Conservation (phyloP, 768 basidiomycete species). For the Podaxis sp. region DNA sequence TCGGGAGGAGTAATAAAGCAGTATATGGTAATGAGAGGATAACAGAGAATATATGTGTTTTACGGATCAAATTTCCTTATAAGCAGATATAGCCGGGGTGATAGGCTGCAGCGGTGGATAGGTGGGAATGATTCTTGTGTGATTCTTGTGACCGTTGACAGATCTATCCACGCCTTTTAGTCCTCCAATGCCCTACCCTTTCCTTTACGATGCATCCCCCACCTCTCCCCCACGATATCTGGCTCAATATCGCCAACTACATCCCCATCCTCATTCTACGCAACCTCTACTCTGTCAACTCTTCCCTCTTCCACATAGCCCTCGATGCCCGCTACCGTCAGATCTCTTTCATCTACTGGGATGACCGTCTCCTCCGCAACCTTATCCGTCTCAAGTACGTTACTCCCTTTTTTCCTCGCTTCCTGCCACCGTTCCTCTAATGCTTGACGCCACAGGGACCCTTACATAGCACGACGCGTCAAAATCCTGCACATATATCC, state of each 20-base stretch:
- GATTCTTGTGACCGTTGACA: not conserved
- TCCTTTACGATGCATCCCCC: not conserved
- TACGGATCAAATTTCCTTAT: too few relatives aligned
- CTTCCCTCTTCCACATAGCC: conserved; percentile 34
- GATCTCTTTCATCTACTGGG: conserved; percentile 48
- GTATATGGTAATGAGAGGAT: not conserved
- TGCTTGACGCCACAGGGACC: conserved; percentile 33
- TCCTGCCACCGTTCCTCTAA: conserved; percentile 1
- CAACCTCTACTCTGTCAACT: conserved; percentile 35
- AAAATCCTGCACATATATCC: conserved; percentile 48
- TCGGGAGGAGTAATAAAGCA: conserved; percentile 11
- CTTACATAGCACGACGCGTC: conserved; percentile 45
- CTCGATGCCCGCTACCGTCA: conserved; percentile 50
- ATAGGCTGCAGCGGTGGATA: not conserved
- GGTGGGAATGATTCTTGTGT: not conserved
- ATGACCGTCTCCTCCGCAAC: conserved; percentile 41
- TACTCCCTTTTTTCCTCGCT: not conserved
- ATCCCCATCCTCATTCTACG: conserved; percentile 30
- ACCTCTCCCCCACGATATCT: conserved; percentile 28
- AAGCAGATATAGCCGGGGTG: not conserved
- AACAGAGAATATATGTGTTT: not conserved
- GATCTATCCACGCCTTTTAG: not conserved
- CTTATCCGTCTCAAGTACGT: conserved; percentile 36
- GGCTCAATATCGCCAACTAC: conserved; percentile 34
- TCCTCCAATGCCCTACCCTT: not conserved